Evolutionary conservation across 2,329 filamentous ascomycete species (phyloP).

Genomic region (Nemania diffusa): DNA sequence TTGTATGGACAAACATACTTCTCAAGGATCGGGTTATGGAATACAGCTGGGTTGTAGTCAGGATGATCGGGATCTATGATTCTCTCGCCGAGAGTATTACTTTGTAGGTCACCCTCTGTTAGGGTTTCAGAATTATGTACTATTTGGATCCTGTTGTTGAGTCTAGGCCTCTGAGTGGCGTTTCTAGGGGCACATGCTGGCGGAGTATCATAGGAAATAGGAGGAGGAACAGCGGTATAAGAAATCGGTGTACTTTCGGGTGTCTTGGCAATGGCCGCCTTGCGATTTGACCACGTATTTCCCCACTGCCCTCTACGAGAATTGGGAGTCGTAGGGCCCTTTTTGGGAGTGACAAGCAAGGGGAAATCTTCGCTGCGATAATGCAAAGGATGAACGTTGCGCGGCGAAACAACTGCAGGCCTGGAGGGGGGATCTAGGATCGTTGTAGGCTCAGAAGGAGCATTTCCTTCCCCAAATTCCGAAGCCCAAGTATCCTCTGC

Average conservation of each 20-base stretch:
- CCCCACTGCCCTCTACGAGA: not conserved
- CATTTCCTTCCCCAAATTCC: not conserved
- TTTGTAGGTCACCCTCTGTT: not conserved
- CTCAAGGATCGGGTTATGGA: conserved; percentile 18
- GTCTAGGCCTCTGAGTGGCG: not conserved
- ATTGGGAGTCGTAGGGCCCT: not conserved
- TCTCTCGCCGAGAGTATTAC: conserved; percentile 1
- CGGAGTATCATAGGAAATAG: conserved; percentile 1
- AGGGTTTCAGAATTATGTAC: not conserved
- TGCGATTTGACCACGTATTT: conserved; percentile 13
- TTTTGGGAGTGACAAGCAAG: not conserved
- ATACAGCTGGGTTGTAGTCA: conserved; percentile 30
- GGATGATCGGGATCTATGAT: conserved; percentile 24
- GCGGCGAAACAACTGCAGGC: not conserved
- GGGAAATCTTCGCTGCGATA: conserved; percentile 32
- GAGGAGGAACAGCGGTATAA: conserved; percentile 30
- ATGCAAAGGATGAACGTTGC: conserved; percentile 26
- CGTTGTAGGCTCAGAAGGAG: not conserved
- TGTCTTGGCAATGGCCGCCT: not conserved
- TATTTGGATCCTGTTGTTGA: conserved; percentile 12
- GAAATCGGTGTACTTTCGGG: not conserved
- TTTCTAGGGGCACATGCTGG: not conserved
- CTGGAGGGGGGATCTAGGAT: not conserved
- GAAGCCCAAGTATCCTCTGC: conserved; percentile 30
- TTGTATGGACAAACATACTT: conserved; percentile 33